Conservation (phyloP, 129 eudicot species). For the Dittrichia graveolens region DNA sequence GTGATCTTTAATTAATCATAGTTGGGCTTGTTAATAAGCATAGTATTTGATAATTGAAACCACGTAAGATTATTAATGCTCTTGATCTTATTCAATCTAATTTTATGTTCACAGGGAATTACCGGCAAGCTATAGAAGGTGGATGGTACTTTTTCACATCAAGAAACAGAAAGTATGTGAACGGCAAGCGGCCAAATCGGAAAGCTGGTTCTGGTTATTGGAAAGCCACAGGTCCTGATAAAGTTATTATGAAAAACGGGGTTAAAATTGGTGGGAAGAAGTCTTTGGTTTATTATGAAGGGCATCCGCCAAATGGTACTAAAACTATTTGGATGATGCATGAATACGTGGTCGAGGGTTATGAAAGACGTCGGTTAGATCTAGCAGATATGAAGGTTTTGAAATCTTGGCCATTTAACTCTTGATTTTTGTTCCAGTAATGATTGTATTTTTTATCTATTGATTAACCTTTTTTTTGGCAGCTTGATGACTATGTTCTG, state of each 20-base stretch:
- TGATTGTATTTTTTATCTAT: neutral
- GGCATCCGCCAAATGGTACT: neutral
- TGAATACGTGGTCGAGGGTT: conserved; percentile 24
- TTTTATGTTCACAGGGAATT: conserved; percentile 7
- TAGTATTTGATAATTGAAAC: too few species aligned
- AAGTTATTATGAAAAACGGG: neutral
- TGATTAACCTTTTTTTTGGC: conserved; percentile 1
- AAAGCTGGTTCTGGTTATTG: conserved; percentile 32
- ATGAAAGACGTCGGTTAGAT: neutral
- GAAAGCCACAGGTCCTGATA: conserved; percentile 38
- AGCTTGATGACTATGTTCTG: conserved; percentile 26
- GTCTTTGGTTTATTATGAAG: conserved; percentile 25
- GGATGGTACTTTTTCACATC: conserved; percentile 40
- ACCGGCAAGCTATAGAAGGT: conserved; percentile 16
- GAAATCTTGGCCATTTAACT: neutral
- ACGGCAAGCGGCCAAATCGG: conserved; percentile 31
- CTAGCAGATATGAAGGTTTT: neutral
- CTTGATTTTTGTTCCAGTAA: neutral
- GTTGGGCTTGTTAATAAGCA: too few species aligned
- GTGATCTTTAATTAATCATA: neutral
- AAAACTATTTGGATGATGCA: conserved; percentile 41
- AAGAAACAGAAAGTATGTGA: conserved; percentile 24
- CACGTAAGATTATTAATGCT: too few species aligned
- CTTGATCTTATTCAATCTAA: neutral
- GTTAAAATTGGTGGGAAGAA: conserved; percentile 17